These are phyloP conservation scores for Oryza meyeriana DNA, from an alignment of 176 grass and related monocot species.

Conservation along the genomic window DNA sequence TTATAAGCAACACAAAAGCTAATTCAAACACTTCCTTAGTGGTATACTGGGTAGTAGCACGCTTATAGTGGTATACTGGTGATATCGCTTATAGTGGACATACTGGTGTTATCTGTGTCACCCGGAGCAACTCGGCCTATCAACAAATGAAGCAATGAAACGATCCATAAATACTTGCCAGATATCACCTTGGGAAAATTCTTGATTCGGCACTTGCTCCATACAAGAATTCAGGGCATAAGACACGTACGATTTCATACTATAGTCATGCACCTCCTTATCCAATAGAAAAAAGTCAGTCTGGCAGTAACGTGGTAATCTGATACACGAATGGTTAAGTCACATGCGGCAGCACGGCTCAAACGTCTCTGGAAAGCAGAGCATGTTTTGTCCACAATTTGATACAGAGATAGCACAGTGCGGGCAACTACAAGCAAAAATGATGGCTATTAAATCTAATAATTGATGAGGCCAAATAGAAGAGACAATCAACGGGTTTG, in stretches of 20 bases:
- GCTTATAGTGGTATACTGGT: too few species aligned
- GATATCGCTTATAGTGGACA: too few species aligned
- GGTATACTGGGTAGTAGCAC: too few species aligned
- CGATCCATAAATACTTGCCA: not conserved
- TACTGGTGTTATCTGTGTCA: not conserved
- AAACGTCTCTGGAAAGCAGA: not conserved
- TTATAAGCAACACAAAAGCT: too few species aligned
- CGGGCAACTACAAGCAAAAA: not conserved
- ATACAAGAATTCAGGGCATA: not conserved
- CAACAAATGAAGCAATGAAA: not conserved
- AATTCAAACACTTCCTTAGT: too few species aligned
- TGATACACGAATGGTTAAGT: conserved; percentile 4
- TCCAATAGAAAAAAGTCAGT: not conserved
- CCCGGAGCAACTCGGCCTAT: not conserved
- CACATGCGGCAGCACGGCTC: not conserved
- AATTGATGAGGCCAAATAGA: not conserved
- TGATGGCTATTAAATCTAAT: not conserved
- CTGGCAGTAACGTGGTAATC: not conserved
- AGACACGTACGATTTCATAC: not conserved
- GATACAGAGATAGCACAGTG: conserved; percentile 16
- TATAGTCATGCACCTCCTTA: not conserved
- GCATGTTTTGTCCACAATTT: not conserved
- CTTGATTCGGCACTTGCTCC: not conserved
- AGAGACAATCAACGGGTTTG: not conserved
- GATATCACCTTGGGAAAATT: not conserved